Base-by-base conservation (phyloP, 2,329 filamentous ascomycete genomes). In the Aspergillus neotritici region DNA sequence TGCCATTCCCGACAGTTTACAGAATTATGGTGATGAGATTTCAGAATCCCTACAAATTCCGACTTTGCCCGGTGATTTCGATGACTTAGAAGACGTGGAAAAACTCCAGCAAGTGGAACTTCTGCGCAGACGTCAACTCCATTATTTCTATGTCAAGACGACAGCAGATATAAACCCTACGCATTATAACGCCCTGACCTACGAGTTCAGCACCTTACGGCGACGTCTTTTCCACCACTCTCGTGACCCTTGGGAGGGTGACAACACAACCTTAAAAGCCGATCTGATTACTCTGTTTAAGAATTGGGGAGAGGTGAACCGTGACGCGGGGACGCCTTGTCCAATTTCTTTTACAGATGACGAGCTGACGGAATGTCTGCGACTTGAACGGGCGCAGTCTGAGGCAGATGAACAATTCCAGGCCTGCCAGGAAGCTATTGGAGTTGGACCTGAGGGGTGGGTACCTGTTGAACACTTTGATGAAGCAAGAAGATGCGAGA, bases 1-100 rank as follows among this genome's bases (percentile, higher is more conserved):
- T 10, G 57, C 57, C n/a, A 57, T 61, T 10, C 61, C 58, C 4
- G 40, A 58, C 29, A 49, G 56, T 46, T 56, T 63, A 31, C 57
- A 63, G 40, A 63, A 61, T 36, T 60, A 57, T 32, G 56, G 57
- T 17, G 57, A 62, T 31, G 38, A 42, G 2, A 29, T 53, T 7
- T 52, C 55, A 2, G 53, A 56, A 41, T 43, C 41, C 28, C 34
- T 56, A 6, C 40, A 44, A 31, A 30, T 41, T 4, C 47, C 48
- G 10, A 42, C 37, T 12, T 40, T 57, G 9, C 51, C 53, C 15
- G 43, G n/a, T 25, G n/a, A n/a, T n/a, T n/a, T n/a, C n/a, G n/a
- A n/a, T n/a, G n/a, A n/a, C n/a, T n/a, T n/a, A n/a, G n/a, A n/a
- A n/a, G n/a, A n/a, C n/a, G n/a, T 28, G 10, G 51, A 58, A 35